phyloP scores from a whole-genome alignment of 371 early-diverging fungal genomes.

The Mortierella sp. region DNA sequence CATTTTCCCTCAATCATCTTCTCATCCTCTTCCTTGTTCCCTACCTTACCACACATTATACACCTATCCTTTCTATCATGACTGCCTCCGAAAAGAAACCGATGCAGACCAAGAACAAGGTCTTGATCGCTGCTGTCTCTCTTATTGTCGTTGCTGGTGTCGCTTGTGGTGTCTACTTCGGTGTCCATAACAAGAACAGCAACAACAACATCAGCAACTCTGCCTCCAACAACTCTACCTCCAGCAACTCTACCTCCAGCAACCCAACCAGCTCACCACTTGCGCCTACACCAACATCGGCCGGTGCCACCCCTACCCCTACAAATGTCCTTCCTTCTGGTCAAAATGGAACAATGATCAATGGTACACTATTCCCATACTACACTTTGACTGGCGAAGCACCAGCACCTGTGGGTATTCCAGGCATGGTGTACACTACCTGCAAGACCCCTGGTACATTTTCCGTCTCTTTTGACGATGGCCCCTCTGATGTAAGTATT shows the following conservation, averaged over 20 bases:
- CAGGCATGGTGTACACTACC: slow-evolving; percentile 48
- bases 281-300: neutral
- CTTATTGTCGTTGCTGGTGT: slow-evolving; percentile 36
- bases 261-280: no score
- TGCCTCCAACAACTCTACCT: neutral
- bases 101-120: slow-evolving; percentile 58
- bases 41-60: neutral
- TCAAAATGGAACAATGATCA: slow-evolving; percentile 53
- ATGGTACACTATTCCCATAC: slow-evolving; percentile 50
- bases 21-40: neutral
- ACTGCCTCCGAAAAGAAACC: slow-evolving; percentile 41
- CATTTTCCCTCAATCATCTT: neutral
- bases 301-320: slow-evolving; percentile 8
- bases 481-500: slow-evolving; percentile 45
- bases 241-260: slow-evolving; percentile 2
- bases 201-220: slow-evolving; percentile 8
- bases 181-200: slow-evolving; percentile 38
- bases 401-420: slow-evolving; percentile 30
- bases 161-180: slow-evolving; percentile 48
- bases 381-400: slow-evolving; percentile 33
- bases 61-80: slow-evolving; percentile 17
- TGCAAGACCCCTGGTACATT: slow-evolving; percentile 39
- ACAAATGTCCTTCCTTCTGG: slow-evolving; percentile 12
- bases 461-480: slow-evolving; percentile 54
- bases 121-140: slow-evolving; percentile 47